Conservation (phyloP, 208 protist genomes). For the Trypanosoma boissoni region DNA sequence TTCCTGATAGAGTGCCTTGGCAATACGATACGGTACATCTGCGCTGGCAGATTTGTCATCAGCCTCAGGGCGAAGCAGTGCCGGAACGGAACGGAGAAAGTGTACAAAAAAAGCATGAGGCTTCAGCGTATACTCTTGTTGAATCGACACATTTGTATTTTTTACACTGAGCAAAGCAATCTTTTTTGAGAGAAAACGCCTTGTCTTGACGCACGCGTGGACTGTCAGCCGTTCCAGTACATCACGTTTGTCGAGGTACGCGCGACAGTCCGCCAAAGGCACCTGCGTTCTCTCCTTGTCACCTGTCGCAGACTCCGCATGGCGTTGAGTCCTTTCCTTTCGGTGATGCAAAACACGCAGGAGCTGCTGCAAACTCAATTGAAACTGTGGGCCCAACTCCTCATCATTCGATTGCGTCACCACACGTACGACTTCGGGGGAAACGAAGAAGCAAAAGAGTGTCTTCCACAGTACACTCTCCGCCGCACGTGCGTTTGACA, state of each 20-base stretch:
- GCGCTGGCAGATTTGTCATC: no score
- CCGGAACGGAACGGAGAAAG: conserved; percentile 54
- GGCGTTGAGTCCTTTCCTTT: conserved; percentile 8
- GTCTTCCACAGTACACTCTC: conserved; percentile 57
- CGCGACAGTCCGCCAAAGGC: conserved; percentile 38
- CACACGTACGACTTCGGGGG: conserved; percentile 76
- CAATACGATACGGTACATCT: conserved; percentile 71
- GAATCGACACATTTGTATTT: conserved; percentile 85
- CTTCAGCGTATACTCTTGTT: conserved; percentile 76
- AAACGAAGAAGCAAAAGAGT: conserved; percentile 58
- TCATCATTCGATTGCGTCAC: conserved; percentile 68
- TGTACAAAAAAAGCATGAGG: conserved; percentile 65
- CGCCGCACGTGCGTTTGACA: conserved; percentile 41
- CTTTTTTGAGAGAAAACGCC: conserved; percentile 66
- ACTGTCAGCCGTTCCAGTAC: conserved; percentile 69
- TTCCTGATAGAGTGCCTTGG: conserved; percentile 65
- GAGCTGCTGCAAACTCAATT: conserved; percentile 44
- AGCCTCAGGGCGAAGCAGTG: conserved; percentile 58
- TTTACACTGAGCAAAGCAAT: conserved; percentile 47
- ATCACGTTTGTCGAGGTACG: conserved; percentile 56
- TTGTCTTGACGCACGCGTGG: conserved; percentile 75
- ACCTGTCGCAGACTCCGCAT: no score
- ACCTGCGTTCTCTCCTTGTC: conserved; percentile 8
- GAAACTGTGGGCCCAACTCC: conserved; percentile 70
- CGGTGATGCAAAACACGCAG: conserved; percentile 64